Base-by-base conservation (phyloP, 306 rosid genomes). In the Vigna mungo region DNA sequence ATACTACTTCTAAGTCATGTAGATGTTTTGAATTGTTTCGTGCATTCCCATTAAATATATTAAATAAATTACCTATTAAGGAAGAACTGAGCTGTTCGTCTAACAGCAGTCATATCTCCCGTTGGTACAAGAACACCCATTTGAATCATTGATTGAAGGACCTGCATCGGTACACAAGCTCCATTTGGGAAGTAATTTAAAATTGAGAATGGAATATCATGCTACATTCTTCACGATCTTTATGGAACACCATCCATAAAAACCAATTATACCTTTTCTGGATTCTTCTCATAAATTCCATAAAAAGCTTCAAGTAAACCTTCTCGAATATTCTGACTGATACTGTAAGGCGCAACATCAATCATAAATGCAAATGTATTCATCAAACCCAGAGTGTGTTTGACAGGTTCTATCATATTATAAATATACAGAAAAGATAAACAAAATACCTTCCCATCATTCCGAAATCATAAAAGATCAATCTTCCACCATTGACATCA, bases 111-210 rank as follows among this genome's bases (percentile, higher is more conserved):
- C 99, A 96, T 86, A 86, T 96, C 97, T 86, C 99, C 99, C 61
- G 99, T 96, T 43, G 98, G 98, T 89, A 92, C 99, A 85, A 96
- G 99, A 85, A 96, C 98, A 55, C 98, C 99, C 99, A 96, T 96
- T 86, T 88, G 98, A 87, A 92, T 61, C 99, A 96, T 96, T 84
- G 99, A 89, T 74, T 89, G 92, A 82, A 96, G 96, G 84, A 96
- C 99, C 98, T 96, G 88, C 53, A 87, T 53, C 67, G 78, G 67
- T 44, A 72, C 39, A 80, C 58, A 27, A 77, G 34, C 77, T 80
- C 80, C 74, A 68, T 56, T 66, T 60, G 77, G 71, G 80, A 71
- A 84, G 74, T 72, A 75, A 20, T 77, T 69, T 21, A 56, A 12
- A 63, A 30, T 49, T 34, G 74, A 60, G 47, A 48, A 83, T 47